A percentile compares a stretch with the other conserved stretches of the same genome.
phyloP scores from a whole-genome alignment of 345 rosid genomes.

The Brassica carinata region DNA sequence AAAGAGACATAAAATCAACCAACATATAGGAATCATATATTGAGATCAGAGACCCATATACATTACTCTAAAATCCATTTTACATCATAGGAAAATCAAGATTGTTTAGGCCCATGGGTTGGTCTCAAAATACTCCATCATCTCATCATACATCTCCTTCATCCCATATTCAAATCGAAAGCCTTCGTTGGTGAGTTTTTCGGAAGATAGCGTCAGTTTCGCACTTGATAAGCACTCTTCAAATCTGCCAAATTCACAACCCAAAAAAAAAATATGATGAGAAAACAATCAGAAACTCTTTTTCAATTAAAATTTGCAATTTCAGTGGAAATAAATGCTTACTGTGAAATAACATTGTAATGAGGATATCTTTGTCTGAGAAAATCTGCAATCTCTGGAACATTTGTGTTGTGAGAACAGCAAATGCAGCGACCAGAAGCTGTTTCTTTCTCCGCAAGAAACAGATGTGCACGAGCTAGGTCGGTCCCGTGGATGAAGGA shows the following conservation, averaged over 20 bases:
- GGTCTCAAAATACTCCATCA: slow-evolving; percentile 54
- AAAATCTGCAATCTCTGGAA: slow-evolving; percentile 65
- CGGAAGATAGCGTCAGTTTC: slow-evolving; percentile 67
- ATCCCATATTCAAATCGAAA: slow-evolving; percentile 71
- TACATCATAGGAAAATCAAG: neutral
- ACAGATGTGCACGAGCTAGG: slow-evolving; percentile 77
- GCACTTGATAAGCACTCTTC: slow-evolving; percentile 64
- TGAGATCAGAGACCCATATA: slow-evolving; percentile 24
- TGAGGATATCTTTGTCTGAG: slow-evolving; percentile 67
- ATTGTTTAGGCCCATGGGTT: slow-evolving; percentile 38
- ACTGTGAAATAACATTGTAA: slow-evolving; percentile 66
- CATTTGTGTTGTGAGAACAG: slow-evolving; percentile 63
- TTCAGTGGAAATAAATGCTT: slow-evolving; percentile 31
- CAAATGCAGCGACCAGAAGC: slow-evolving; percentile 82
- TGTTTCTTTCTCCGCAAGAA: slow-evolving; percentile 77
- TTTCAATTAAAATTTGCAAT: neutral
- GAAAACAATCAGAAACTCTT: neutral
- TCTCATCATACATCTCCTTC: slow-evolving; percentile 76
- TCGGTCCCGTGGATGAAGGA: slow-evolving; percentile 78
- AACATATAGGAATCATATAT: neutral
- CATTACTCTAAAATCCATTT: neutral
- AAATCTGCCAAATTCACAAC: slow-evolving; percentile 48
- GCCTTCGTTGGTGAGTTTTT: slow-evolving; percentile 58
- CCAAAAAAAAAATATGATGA: neutral
- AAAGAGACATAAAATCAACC: neutral